Base-by-base conservation (phyloP, 768 basidiomycete genomes). In the Cubamyces sp. region DNA sequence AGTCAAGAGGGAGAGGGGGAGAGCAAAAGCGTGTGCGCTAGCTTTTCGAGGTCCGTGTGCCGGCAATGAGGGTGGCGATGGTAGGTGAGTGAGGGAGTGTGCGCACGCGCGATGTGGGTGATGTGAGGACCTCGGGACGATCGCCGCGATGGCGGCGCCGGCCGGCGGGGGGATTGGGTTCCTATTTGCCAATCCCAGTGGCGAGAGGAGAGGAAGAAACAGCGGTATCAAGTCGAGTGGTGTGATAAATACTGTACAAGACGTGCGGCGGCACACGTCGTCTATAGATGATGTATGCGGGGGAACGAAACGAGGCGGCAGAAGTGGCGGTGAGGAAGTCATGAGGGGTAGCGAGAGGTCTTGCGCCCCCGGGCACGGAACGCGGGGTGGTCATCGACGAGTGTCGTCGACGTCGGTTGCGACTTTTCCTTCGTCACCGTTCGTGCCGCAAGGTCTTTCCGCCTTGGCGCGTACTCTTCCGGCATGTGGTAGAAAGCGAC, bases 291-390 rank as follows among this genome's bases (percentile, higher is more conserved):
- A 50, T 41, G 28, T 47, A 61, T 53, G 45, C 52, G 51, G 62
- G 48, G 47, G 5, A 34, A 34, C 50, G 62, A 58, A 64, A 49
- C 28, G 64, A 49, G 28, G 52, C 12, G 59, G 56, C 49, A 40
- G 49, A 41, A 25, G 58, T 16, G 50, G 47, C 46, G 40, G 37
- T 49, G 37, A 37, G 50, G 49, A 54, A 50, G 57, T 72, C 72
- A 75, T 71, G 72, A 74, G 23, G 69, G 69, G 58, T 71, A 71
- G 53, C 80, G 77, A n/a, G 76, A 75, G 23, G 74, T 60, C 68
- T 75, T 77, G 57, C 82, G 78, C 11, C 81, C 82, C 56, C 81
- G 79, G 41, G 77, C 65, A 64, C 71, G 76, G 73, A 71, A 78
- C 37, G 78, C 78, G 28, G 75, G 76, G 54, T 74, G 73, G 12